phyloP scores from a whole-genome alignment of 768 basidiomycete genomes.

The Pisolithus marmoratus region DNA sequence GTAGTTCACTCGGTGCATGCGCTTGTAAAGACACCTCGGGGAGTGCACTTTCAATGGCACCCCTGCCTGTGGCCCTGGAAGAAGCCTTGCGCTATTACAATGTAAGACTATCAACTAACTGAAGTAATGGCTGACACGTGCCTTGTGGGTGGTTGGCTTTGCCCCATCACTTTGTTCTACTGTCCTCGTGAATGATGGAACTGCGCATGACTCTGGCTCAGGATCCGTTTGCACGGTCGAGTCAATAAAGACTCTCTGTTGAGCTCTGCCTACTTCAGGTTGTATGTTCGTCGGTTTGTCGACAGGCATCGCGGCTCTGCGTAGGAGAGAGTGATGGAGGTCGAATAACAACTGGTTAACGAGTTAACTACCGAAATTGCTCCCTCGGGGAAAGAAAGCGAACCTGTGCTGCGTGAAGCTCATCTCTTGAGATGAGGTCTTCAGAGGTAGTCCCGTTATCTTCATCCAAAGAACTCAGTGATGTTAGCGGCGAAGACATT shows the following conservation, averaged over 20 bases:
- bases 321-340: constrained; percentile 21
- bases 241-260: constrained; percentile 16
- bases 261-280: not conserved
- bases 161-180: constrained; percentile 17
- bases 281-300: not conserved
- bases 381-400: constrained; percentile 7
- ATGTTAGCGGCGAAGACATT: constrained; percentile 68
- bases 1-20: constrained; percentile 12
- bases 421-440: constrained; percentile 36
- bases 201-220: constrained; percentile 8
- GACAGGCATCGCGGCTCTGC: constrained; percentile 8
- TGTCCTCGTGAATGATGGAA: constrained; percentile 8
- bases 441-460: constrained; percentile 17
- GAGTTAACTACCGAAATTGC: constrained; percentile 9
- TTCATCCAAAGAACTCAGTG: constrained; percentile 68
- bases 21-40: constrained; percentile 8
- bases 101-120: constrained; percentile 2
- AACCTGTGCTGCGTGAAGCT: constrained; percentile 58
- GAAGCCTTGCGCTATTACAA: constrained; percentile 26
- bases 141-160: constrained; percentile 19
- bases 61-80: constrained; percentile 13
- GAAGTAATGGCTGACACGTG: not conserved
- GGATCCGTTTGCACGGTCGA: constrained; percentile 25
- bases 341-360: constrained; percentile 35
- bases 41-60: constrained; percentile 10